A percentile compares a stretch with the other conserved stretches of the same genome.
These are phyloP conservation scores for Fraxinus velutina DNA, from an alignment of 305 asterid species.

Conservation along the genomic window DNA sequence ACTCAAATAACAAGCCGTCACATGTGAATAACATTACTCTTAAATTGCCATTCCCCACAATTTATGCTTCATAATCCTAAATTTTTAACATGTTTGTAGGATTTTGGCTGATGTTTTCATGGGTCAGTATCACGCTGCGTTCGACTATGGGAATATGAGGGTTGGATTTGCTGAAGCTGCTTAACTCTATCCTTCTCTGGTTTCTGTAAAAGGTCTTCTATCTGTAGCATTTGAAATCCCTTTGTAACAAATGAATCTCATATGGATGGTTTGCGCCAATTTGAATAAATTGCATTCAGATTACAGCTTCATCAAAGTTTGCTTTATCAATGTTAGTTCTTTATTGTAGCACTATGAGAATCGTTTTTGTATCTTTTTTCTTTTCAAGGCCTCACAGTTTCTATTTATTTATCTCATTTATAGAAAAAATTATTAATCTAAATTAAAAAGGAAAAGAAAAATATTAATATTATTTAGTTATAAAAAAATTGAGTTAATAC, in stretches of 20 bases:
- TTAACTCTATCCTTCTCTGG: constrained; percentile 21
- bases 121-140: constrained; percentile 77
- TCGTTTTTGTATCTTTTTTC: too few relatives aligned
- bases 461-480: too few relatives aligned
- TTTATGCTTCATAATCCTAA: background rate
- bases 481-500: background rate
- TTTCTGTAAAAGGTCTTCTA: background rate
- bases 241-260: background rate
- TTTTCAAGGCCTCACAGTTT: too few relatives aligned
- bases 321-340: background rate
- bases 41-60: background rate
- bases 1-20: background rate
- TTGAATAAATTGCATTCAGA: background rate
- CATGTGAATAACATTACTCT: background rate
- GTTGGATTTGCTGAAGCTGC: constrained; percentile 83
- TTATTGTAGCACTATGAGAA: too few relatives aligned
- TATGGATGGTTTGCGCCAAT: too few relatives aligned
- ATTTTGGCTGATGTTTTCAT: constrained; percentile 77
- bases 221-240: background rate
- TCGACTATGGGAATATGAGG: constrained; percentile 62
- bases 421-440: background rate
- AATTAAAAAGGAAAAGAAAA: too few relatives aligned
- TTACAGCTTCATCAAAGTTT: background rate
- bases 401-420: too few relatives aligned
- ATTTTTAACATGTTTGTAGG: constrained; percentile 36